A percentile compares a stretch with the other conserved stretches of the same genome.
Conservation (phyloP, 2,329 filamentous ascomycete genomes). For the Penicillium sp. region DNA sequence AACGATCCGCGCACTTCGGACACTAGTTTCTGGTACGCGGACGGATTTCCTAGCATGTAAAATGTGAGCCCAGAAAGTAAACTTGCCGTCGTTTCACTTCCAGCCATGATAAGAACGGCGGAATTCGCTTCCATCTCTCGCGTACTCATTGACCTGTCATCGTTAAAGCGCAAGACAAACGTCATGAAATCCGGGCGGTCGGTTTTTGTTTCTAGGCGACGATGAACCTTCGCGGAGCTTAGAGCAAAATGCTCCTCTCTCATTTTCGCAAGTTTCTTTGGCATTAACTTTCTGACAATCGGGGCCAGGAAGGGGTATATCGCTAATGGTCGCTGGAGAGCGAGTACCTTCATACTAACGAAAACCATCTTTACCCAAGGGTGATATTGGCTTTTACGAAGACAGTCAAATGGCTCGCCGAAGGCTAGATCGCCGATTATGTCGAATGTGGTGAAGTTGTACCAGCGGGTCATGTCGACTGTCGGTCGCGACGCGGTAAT, state of each 20-base stretch:
- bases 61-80: constrained; percentile 45
- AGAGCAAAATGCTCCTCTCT: constrained; percentile 18
- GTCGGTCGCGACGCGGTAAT: constrained; percentile 3
- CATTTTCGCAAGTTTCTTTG: constrained; percentile 12
- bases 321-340: constrained; percentile 9
- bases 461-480: constrained; percentile 39
- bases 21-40: constrained; percentile 11
- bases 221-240: constrained; percentile 28
- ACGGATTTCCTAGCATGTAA: constrained; percentile 34
- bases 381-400: constrained; percentile 41
- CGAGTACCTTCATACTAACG: constrained; percentile 12
- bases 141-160: constrained; percentile 29
- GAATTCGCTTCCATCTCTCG: constrained; percentile 46
- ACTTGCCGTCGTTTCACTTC: constrained; percentile 52
- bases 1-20: constrained; percentile 26
- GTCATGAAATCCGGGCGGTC: constrained; percentile 46
- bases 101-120: constrained; percentile 46
- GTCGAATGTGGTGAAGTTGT: constrained; percentile 45
- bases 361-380: constrained; percentile 45
- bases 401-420: constrained; percentile 45
- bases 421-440: constrained; percentile 48
- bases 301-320: constrained; percentile 22
- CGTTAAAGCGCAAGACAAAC: constrained; percentile 40
- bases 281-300: constrained; percentile 12
- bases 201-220: constrained; percentile 28